phyloP scores from a whole-genome alignment of 169 alveolate species.

The Eimeria sp. region DNA sequence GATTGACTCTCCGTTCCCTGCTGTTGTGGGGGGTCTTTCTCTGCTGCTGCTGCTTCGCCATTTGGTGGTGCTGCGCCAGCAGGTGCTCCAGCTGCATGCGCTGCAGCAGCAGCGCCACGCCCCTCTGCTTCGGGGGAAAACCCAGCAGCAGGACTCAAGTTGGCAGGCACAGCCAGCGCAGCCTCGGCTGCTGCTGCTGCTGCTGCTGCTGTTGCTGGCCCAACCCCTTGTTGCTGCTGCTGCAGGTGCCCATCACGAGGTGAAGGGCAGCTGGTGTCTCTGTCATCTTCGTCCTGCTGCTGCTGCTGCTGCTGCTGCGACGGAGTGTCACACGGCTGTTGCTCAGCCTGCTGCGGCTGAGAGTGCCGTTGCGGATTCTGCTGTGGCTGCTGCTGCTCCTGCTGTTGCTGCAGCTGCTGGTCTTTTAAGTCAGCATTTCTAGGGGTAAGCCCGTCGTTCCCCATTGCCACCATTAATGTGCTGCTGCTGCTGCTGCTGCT shows the following conservation, averaged over 20 bases:
- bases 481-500: slow-evolving; percentile 48
- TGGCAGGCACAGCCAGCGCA: not conserved
- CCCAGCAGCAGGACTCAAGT: not conserved
- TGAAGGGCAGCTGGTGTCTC: not conserved
- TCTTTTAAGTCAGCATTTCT: slow-evolving; percentile 6
- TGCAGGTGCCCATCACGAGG: not conserved
- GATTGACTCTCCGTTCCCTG: not conserved
- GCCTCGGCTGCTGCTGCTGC: slow-evolving; percentile 44
- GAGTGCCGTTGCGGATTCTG: not conserved
- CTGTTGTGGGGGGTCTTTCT: not conserved
- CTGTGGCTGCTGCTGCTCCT: slow-evolving; percentile 25
- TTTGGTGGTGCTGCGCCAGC: not conserved
- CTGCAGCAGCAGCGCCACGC: not conserved
- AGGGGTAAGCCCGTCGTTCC: slow-evolving; percentile 52
- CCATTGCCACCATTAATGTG: slow-evolving; percentile 11
- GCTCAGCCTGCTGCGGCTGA: slow-evolving; percentile 22
- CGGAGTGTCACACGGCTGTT: slow-evolving; percentile 6
- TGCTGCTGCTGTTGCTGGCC: slow-evolving; percentile 17
- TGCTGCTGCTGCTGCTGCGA: slow-evolving; percentile 64
- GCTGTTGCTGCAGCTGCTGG: not conserved
- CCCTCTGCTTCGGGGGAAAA: not conserved
- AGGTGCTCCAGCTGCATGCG: not conserved
- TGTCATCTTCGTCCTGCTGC: slow-evolving; percentile 23
- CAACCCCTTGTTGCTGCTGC: not conserved
- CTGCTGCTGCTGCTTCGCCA: not conserved